phyloP scores from a whole-genome alignment of 176 grass and related monocot genomes.

The Oropetium thomaeum region DNA sequence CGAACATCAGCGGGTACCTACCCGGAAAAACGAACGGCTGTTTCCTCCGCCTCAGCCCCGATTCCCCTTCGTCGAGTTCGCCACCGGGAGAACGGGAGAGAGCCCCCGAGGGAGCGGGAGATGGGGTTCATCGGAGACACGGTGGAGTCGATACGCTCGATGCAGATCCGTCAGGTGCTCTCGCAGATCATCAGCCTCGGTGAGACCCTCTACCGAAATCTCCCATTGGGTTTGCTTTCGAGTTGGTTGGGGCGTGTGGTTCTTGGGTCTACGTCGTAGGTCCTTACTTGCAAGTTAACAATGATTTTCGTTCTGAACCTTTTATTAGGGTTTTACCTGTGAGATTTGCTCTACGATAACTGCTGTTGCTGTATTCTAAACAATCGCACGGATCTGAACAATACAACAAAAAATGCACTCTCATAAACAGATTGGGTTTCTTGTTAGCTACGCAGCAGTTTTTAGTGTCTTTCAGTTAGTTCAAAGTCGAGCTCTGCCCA shows the following conservation, averaged over 20 bases:
- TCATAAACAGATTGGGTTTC: neutral
- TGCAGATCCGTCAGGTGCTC: constrained; percentile 65
- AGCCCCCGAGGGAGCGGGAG: constrained; percentile 19
- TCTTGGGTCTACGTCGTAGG: neutral
- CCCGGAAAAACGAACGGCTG: neutral
- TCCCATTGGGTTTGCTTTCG: neutral
- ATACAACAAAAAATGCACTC: neutral
- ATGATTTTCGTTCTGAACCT: neutral
- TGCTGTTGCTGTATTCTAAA: neutral
- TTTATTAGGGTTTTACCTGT: neutral
- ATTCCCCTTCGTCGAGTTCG: neutral
- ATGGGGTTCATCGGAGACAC: constrained; percentile 64
- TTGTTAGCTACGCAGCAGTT: too few species aligned
- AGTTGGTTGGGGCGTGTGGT: neutral
- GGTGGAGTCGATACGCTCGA: constrained; percentile 63
- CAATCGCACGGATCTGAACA: neutral
- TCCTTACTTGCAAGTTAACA: too few species aligned
- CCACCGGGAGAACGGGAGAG: neutral
- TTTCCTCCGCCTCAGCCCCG: neutral
- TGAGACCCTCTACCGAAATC: constrained; percentile 9
- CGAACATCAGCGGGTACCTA: neutral
- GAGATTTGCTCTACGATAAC: neutral
- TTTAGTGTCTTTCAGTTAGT: too few species aligned
- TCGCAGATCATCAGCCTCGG: constrained; percentile 71
- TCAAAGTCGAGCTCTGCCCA: too few species aligned